phyloP scores from a whole-genome alignment of 176 grass and related monocot genomes.

The Zoysia pacifica region DNA sequence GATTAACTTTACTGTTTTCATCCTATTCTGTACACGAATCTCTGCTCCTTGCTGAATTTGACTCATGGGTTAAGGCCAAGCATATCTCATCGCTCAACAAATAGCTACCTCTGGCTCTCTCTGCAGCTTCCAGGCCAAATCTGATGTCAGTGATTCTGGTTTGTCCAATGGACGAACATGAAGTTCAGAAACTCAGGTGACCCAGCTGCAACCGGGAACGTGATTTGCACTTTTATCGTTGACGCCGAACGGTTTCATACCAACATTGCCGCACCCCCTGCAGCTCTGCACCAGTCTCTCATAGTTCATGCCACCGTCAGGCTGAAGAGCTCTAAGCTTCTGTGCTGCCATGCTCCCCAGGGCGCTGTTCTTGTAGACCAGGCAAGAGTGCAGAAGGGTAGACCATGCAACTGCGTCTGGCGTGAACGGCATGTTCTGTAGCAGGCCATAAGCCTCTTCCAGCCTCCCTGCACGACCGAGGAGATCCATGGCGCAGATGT shows the following conservation, averaged over 20 bases:
- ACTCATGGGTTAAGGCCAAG: not conserved
- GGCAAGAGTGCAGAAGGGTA: slow-evolving; percentile 59
- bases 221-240: not conserved
- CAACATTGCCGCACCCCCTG: not conserved
- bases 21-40: not conserved
- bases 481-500: slow-evolving; percentile 47
- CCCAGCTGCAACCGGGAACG: slow-evolving; percentile 37
- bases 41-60: not conserved
- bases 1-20: not conserved
- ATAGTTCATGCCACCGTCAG: not conserved
- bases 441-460: slow-evolving; percentile 44
- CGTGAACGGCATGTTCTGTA: slow-evolving; percentile 37
- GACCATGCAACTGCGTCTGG: slow-evolving; percentile 44
- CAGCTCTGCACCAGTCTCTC: slow-evolving; percentile 33
- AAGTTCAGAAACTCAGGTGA: slow-evolving; percentile 31
- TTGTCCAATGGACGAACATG: not conserved
- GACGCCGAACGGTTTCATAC: not conserved
- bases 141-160: slow-evolving; percentile 9
- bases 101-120: not conserved
- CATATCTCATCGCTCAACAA: not conserved
- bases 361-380: slow-evolving; percentile 33
- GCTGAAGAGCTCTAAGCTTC: slow-evolving; percentile 43
- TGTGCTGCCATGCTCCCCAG: slow-evolving; percentile 34
- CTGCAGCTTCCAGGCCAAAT: not conserved
- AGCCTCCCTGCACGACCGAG: slow-evolving; percentile 57